Evolutionary conservation across 306 rosid genomes (phyloP).

Genomic region (Quercus rubra): DNA sequence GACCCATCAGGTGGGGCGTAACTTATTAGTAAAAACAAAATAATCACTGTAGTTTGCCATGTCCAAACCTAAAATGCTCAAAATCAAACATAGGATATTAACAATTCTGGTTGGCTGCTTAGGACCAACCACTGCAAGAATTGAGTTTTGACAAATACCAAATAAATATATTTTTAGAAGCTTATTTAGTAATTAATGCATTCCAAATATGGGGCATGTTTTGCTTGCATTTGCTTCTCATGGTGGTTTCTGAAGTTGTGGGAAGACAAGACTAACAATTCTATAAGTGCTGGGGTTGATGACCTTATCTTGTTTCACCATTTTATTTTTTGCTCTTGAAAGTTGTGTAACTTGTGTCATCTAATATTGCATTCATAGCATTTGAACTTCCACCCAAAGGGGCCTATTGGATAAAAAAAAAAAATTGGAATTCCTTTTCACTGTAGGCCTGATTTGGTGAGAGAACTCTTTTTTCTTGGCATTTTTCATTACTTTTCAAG

Average conservation of each 20-base stretch:
- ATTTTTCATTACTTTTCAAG: not conserved
- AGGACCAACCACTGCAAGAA: not conserved
- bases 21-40: too few species aligned
- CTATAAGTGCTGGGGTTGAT: not conserved
- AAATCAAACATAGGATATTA: not conserved
- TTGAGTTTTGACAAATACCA: not conserved
- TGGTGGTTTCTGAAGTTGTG: not conserved
- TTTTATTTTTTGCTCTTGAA: conserved; percentile 34
- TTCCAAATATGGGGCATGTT: not conserved
- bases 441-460: too few species aligned
- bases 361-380: conserved; percentile 93
- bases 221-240: not conserved
- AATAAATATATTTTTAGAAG: not conserved
- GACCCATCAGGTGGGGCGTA: too few species aligned
- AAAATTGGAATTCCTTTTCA: too few species aligned
- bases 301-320: not conserved
- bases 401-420: too few species aligned
- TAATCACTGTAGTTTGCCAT: not conserved
- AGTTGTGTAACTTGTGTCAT: conserved; percentile 50
- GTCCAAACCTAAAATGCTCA: not conserved
- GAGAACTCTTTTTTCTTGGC: conserved; percentile 14
- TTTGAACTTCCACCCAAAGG: too few species aligned
- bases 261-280: not conserved
- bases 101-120: not conserved
- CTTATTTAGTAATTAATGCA: conserved; percentile 13